Base-by-base conservation (phyloP, 2,329 filamentous ascomycete genomes). In the Alternaria burnsii region DNA sequence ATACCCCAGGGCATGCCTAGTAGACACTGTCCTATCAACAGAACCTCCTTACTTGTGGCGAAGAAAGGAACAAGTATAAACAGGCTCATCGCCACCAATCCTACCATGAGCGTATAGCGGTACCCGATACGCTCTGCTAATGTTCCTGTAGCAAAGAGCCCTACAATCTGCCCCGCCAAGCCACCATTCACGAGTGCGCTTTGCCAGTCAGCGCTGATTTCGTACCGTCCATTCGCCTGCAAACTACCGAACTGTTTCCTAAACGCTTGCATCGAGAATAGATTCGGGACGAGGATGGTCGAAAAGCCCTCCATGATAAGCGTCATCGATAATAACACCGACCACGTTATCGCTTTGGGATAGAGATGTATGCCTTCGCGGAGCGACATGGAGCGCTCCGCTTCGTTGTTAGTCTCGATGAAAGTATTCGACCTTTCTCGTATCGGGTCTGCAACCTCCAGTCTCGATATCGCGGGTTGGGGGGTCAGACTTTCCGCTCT, bases 231-330 rank as follows among this genome's bases (percentile, higher is more conserved):
- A 2, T 60, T 58, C 2, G 24, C 22, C 14, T 68, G 66, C 4
- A 70, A 72, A 22, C 74, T 47, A 5, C 62, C 74, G 52, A 76
- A 82, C 42, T 75, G 69, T 24, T 65, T 59, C 41, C 79, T 75
- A 70, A 82, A 82, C 3, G 76, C 68, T 7, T 73, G 74, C 52
- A 78, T 77, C 18, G 72, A 79, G 64, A 85, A 93, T 69, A 94
- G 91, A 77, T 92, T 93, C 80, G 89, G 91, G 72, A 94, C 87
- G 57, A 95, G 82, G 67, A 86, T 88, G 61, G 94, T 84, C 73
- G 95, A 91, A 79, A 92, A 95, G 8, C 91, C 92, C 78, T 96
- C 92, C 93, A 96, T 96, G 67, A 87, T 87, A 73, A 96, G 92
- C 74, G 89, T 92, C 0, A 91, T 92, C 10, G 91, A 94, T 76